These are phyloP conservation scores for Fusarium hostae DNA, from an alignment of 2,329 filamentous ascomycete genomes.

Conservation along the genomic window DNA sequence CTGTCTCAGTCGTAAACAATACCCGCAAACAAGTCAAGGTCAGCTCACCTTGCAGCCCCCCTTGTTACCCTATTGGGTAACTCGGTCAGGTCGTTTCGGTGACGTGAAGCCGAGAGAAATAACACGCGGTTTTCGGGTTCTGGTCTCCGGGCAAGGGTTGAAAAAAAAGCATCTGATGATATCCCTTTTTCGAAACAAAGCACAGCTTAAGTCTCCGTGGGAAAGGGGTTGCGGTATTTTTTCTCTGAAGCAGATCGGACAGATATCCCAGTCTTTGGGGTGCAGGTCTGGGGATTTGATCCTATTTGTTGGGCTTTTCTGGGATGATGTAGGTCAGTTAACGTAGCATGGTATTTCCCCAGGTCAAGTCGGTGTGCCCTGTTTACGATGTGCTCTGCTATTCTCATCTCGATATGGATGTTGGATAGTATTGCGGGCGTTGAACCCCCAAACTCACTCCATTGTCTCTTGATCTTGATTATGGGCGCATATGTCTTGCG, in stretches of 20 bases:
- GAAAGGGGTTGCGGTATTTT: conserved; percentile 11
- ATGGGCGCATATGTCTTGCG: conserved; percentile 4
- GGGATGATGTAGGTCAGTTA: conserved; percentile 1
- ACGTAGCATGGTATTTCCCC: conserved; percentile 23
- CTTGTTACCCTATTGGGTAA: conserved; percentile 10
- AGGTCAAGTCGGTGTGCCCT: conserved; percentile 31
- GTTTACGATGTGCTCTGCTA: background rate
- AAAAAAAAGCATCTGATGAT: conserved; percentile 19
- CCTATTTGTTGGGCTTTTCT: conserved; percentile 25
- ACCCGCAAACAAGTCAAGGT: conserved; percentile 9
- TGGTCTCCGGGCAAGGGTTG: conserved; percentile 24
- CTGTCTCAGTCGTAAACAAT: background rate
- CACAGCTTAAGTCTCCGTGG: background rate
- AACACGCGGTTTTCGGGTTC: conserved; percentile 32
- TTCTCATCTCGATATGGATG: background rate
- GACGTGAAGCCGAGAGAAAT: conserved; percentile 23
- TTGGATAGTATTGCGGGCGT: conserved; percentile 1
- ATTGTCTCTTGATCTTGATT: conserved; percentile 11
- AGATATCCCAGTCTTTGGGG: conserved; percentile 19
- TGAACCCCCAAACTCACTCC: conserved; percentile 21
- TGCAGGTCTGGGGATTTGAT: conserved; percentile 14
- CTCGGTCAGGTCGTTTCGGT: conserved; percentile 29
- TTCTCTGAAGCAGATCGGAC: conserved; percentile 4
- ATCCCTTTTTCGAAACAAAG: background rate
- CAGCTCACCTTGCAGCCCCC: conserved; percentile 29